phyloP scores from a whole-genome alignment of 169 alveolate species.

The Plasmodium coatneyi region DNA sequence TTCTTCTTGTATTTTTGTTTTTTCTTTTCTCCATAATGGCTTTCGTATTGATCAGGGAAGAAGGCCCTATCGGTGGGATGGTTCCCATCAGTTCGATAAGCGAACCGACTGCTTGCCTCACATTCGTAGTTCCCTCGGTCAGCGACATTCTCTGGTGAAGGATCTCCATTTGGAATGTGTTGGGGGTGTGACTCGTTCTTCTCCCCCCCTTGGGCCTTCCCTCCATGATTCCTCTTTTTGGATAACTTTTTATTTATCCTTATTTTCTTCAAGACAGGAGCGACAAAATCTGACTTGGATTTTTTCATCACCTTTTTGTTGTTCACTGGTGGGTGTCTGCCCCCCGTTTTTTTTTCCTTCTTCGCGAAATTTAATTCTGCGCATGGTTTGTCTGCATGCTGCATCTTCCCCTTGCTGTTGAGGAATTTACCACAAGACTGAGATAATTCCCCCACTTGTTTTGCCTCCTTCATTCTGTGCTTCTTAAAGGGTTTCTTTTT shows the following conservation, averaged over 20 bases:
- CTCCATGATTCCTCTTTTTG: not conserved
- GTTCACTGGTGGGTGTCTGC: not conserved
- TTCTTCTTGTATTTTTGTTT: constrained; percentile 60
- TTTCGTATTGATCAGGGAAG: not conserved
- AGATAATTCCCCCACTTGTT: not conserved
- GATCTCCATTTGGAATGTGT: not conserved
- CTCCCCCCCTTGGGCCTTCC: not conserved
- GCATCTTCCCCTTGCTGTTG: not conserved
- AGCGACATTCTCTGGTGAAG: not conserved
- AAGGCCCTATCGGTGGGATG: not conserved
- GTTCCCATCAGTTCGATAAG: not conserved
- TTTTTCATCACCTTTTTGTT: not conserved
- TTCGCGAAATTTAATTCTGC: not conserved
- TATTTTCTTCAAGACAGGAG: not conserved
- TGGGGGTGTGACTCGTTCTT: not conserved
- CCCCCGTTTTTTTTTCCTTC: not conserved
- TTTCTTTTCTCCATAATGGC: constrained; percentile 17
- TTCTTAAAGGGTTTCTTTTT: not conserved
- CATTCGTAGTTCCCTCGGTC: not conserved
- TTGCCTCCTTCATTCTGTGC: not conserved
- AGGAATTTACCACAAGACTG: not conserved
- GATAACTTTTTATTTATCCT: not conserved
- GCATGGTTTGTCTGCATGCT: not conserved
- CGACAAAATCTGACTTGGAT: not conserved
- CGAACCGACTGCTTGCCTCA: not conserved